Evolutionary conservation across 352 stramenopile genomes (phyloP).

Genomic region (Phytophthora citrophthora): DNA sequence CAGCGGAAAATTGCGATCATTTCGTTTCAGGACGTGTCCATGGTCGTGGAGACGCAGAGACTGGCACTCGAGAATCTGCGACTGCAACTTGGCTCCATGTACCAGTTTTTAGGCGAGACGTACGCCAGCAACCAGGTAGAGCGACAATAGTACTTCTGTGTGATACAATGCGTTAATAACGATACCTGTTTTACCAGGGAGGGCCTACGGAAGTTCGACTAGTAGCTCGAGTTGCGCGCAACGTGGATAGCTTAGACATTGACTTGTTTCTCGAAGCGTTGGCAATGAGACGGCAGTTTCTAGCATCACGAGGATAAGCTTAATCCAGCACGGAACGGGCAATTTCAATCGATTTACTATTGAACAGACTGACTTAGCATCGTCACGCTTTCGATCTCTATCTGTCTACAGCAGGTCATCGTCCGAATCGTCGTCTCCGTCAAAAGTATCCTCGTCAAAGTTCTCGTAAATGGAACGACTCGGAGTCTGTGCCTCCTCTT

Average conservation of each 20-base stretch:
- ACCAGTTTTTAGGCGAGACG: constrained; percentile 86
- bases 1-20: constrained; percentile 47
- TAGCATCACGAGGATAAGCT: constrained; percentile 42
- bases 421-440: constrained; percentile 54
- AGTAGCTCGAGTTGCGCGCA: constrained; percentile 70
- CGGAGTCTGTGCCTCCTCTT: background rate
- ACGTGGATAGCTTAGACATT: constrained; percentile 84
- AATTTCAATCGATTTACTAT: constrained; percentile 19
- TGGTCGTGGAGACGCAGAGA: constrained; percentile 75
- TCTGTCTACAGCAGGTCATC: constrained; percentile 72
- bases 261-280: constrained; percentile 79
- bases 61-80: constrained; percentile 57
- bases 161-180: background rate
- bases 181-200: constrained; percentile 12
- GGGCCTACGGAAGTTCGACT: constrained; percentile 56
- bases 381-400: constrained; percentile 7
- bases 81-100: constrained; percentile 76
- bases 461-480: constrained; percentile 72
- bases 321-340: background rate
- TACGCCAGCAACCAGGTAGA: constrained; percentile 41
- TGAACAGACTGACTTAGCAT: constrained; percentile 1
- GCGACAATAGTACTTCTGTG: background rate
- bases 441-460: constrained; percentile 69
- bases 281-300: constrained; percentile 76
- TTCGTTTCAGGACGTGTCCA: constrained; percentile 68